Evolutionary conservation across 495 filamentous ascomycete species (phyloP).

Genomic region (Cairneyella variabilis): DNA sequence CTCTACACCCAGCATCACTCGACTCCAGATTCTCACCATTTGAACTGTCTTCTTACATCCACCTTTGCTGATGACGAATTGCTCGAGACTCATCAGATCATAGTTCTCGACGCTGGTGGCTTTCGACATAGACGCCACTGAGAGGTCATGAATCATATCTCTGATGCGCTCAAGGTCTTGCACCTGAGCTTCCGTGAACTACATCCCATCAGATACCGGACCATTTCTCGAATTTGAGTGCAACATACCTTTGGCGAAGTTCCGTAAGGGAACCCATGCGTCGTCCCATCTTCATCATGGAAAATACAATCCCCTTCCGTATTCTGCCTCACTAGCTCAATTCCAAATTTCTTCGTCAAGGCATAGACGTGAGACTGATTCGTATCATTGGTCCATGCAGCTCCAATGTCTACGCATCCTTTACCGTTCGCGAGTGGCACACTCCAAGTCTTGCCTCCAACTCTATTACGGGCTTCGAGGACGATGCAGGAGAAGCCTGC

Average conservation of each 20-base stretch:
- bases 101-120: too few species aligned
- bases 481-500: constrained; percentile 39
- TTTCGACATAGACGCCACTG: too few species aligned
- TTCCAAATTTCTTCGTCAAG: constrained; percentile 31
- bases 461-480: constrained; percentile 46
- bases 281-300: constrained; percentile 30
- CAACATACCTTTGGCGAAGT: constrained; percentile 31
- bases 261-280: constrained; percentile 28
- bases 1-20: constrained; percentile 42
- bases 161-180: too few species aligned
- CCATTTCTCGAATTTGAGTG: not conserved
- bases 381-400: constrained; percentile 50
- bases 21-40: constrained; percentile 33
- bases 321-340: constrained; percentile 43
- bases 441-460: constrained; percentile 48
- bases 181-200: not conserved
- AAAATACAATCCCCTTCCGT: constrained; percentile 32
- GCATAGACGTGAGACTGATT: constrained; percentile 39
- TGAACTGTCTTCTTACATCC: constrained; percentile 21
- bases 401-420: constrained; percentile 44
- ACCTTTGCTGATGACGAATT: constrained; percentile 29
- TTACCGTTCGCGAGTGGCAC: constrained; percentile 19
- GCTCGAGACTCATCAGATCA: too few species aligned
- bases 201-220: not conserved
- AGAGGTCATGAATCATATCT: too few species aligned